Conservation (phyloP, 1,284 basidiomycete species). For the Leccinum subrobustum region DNA sequence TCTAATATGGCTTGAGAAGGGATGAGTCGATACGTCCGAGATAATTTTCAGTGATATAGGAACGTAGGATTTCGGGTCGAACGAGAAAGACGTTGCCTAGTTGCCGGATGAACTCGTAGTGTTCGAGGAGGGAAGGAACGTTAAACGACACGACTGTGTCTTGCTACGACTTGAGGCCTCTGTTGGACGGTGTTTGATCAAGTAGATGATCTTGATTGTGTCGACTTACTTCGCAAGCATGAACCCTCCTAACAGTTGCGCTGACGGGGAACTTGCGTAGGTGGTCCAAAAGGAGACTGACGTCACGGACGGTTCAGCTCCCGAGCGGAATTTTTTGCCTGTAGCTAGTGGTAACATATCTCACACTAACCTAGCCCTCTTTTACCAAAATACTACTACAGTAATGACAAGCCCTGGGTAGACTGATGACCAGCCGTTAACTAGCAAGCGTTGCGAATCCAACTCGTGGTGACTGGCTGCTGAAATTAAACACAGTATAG, state of each 20-base stretch:
- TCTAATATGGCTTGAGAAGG: conserved; percentile 87
- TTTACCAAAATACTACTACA: too few species aligned
- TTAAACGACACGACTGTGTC: conserved; percentile 83
- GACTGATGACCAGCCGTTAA: too few species aligned
- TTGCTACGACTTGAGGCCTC: conserved; percentile 96
- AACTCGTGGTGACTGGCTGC: too few species aligned
- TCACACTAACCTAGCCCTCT: too few species aligned
- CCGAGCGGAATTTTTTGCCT: not conserved
- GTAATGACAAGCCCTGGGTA: too few species aligned
- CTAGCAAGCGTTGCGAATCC: too few species aligned
- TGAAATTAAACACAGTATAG: too few species aligned
- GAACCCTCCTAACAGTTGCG: conserved; percentile 83
- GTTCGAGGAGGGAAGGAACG: conserved; percentile 84
- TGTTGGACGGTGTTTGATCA: conserved; percentile 33
- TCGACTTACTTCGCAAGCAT: conserved; percentile 91
- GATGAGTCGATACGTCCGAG: conserved; percentile 88
- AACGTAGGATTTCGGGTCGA: conserved; percentile 87
- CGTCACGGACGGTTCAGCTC: conserved; percentile 9
- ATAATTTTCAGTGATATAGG: conserved; percentile 90
- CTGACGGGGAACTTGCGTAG: conserved; percentile 95
- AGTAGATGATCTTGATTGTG: not conserved
- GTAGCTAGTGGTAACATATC: not conserved
- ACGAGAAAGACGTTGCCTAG: conserved; percentile 96
- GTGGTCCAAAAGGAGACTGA: conserved; percentile 91
- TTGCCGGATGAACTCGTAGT: conserved; percentile 98